Base-by-base conservation (phyloP, 768 basidiomycete species). In the Termitomyces sp. region DNA sequence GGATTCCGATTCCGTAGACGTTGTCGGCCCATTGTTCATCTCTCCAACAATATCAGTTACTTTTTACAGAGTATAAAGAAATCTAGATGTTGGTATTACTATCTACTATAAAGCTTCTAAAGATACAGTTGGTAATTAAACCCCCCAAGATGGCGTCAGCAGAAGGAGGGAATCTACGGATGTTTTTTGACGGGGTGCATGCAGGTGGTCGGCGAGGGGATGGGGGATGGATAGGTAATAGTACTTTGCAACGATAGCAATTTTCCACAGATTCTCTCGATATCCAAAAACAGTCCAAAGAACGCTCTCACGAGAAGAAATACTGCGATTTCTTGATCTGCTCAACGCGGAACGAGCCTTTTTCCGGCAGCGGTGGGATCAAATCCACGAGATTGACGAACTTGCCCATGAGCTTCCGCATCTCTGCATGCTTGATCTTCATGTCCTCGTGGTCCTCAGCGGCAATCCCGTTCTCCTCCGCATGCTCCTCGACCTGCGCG, bases 281-380 rank as follows among this genome's bases (percentile, higher is more conserved):
- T 26, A n/a, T 47, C 46, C 26, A 47, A 47, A 47, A 30, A 30
- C n/a, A 30, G 10, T 26, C 24, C 45, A 46, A 16, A 16, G 24
- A 26, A 9, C 28, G 3, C 28, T 16, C 36, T 40, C 82, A 97
- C 44, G 94, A 95, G 80, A 98, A 98, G 82, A 98, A 98, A 73
- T 98, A 98, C 38, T 80, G 78, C 44, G 89, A 92, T 57, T 84
- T 72, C 69, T 88, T 88, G 73, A 98, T 94, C 59, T 77, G 78
- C 65, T 83, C 77, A 61, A 98, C 92, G 62, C 91, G 82, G 69
- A 98, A 97, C 57, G 77, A 76, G 55, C 96, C 96, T 75, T 91
- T 92, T 71, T 82, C 68, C 0, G 96, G 96, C 22, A 94, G 70
- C 0, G 86, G 87, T 0, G 94, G 94, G 20, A 98, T 70, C 63